Evolutionary conservation across 192 early-diverging fungal species (phyloP).

Genomic region (Backusella liffmaniae): DNA sequence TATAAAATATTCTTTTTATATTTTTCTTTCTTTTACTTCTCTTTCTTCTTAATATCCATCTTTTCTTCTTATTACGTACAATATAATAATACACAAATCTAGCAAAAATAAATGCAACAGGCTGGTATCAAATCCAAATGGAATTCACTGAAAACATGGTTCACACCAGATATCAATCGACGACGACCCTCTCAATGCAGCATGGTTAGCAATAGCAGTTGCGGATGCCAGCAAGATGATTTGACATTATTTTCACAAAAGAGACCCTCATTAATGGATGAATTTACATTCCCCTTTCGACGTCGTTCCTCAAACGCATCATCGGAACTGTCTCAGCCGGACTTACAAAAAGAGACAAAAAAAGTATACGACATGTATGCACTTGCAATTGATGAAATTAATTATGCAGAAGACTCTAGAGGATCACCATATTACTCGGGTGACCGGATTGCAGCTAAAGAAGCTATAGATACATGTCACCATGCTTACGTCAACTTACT

Average conservation of each 20-base stretch:
- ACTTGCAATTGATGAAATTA: slow-evolving; percentile 16
- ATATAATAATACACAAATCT: not conserved
- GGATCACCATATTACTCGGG: slow-evolving; percentile 44
- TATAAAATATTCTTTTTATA: not conserved
- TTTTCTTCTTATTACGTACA: not conserved
- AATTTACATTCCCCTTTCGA: slow-evolving; percentile 7
- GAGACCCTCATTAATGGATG: not conserved
- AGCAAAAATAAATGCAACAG: not conserved
- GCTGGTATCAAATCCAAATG: slow-evolving; percentile 9
- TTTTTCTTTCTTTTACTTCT: not conserved
- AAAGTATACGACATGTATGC: slow-evolving; percentile 9
- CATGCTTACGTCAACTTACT: slow-evolving; percentile 28
- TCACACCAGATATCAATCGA: slow-evolving; percentile 11
- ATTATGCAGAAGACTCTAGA: slow-evolving; percentile 42
- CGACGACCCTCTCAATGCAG: slow-evolving; percentile 15
- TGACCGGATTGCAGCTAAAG: slow-evolving; percentile 36
- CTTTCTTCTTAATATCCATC: not conserved
- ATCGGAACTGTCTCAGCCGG: not conserved
- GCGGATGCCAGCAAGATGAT: not conserved
- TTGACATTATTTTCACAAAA: not conserved
- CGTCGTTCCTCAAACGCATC: slow-evolving; percentile 12
- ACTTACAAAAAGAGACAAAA: slow-evolving; percentile 9
- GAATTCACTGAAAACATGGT: slow-evolving; percentile 7
- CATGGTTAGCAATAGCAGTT: not conserved
- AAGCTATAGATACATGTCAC: slow-evolving; percentile 37